Evolutionary conservation across 2,329 filamentous ascomycete species (phyloP), one percentile per base, ranked within the genome.

Genomic region (Stachybotrys chartarum): DNA sequence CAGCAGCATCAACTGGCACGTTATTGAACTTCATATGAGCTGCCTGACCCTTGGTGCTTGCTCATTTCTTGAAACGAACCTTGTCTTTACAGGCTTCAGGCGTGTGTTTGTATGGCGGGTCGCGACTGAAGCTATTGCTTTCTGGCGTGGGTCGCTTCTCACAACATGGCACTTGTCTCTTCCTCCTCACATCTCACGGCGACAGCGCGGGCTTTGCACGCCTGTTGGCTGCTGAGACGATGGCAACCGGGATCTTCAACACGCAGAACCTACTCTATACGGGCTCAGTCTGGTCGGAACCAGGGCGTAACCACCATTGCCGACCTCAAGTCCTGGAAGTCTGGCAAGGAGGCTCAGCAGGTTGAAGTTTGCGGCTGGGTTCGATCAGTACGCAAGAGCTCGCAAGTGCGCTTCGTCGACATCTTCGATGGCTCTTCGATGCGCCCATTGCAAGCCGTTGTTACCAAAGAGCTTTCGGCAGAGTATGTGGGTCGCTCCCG

Each of bases 391-490:
- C 83, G 93, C 59, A 89, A 90, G 69, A 91, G 95, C 77, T 96
- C 97, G 70, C 81, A 81, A 24, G 79, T 88, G 57, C 86, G 88
- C 6, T 97, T 99, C 73, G 87, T 92, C 53, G 83, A 91, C 57
- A 78, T 97, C 53, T 87, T 87, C 11, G 94, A 99, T 76, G 94
- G 94, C 49, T 95, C 91, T 12, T 91, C 88, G 47, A 77, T 90
- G 61, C 78, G 86, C 58, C 78, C 90, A 31, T 71, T 97, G 55
- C 94, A 99, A 74, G 90, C 87, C 50, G 84, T 96, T 50, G 75
- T 96, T 62, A 83, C 83, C 54, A 86, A 88, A 60, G 78, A 81
- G 50, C 79, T 91, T 66, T 85, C 87, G 61, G 78, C 85, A 72
- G 83, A 85, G 90, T 95, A 79, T 69, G 85, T 42, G 8, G 35